Percentiles rank a stretch among this genome's conserved stretches.
phyloP scores from a whole-genome alignment of 495 filamentous ascomycete species.

The Penicillium argentinense region DNA sequence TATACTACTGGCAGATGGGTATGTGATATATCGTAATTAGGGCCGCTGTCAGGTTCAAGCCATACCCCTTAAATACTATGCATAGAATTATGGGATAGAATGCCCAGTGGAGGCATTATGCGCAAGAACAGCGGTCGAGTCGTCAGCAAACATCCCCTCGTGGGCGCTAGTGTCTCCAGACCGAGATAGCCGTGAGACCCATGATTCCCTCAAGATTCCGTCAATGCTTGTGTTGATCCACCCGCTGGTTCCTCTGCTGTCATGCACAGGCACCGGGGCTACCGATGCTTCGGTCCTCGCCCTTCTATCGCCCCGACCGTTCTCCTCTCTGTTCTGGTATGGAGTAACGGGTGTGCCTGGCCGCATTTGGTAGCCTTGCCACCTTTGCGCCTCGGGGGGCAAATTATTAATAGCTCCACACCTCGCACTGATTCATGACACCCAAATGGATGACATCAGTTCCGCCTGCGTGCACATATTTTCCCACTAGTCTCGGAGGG shows the following conservation, averaged over 20 bases:
- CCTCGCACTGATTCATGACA: neutral
- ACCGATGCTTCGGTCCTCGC: neutral
- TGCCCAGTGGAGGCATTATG: too few relatives aligned
- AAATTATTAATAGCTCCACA: constrained; percentile 3
- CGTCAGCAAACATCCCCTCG: too few relatives aligned
- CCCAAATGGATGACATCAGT: constrained; percentile 13
- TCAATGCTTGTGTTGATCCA: constrained; percentile 3
- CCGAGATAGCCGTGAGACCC: constrained; percentile 6
- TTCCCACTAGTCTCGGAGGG: constrained; percentile 8
- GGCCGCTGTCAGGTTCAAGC: too few relatives aligned
- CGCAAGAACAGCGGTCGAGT: too few relatives aligned
- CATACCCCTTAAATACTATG: neutral
- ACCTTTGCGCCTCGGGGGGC: neutral
- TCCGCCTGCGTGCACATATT: constrained; percentile 2
- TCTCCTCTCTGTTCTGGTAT: too few relatives aligned
- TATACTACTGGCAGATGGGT: too few relatives aligned
- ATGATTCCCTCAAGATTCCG: constrained; percentile 8
- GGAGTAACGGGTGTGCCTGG: neutral
- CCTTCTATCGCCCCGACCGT: neutral
- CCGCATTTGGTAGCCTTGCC: neutral
- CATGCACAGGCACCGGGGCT: neutral
- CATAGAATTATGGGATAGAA: neutral
- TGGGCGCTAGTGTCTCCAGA: neutral
- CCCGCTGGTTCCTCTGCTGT: neutral
- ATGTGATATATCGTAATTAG: too few relatives aligned